phyloP scores from a whole-genome alignment of 2,329 filamentous ascomycete species.

The Talaromyces funiculosus region DNA sequence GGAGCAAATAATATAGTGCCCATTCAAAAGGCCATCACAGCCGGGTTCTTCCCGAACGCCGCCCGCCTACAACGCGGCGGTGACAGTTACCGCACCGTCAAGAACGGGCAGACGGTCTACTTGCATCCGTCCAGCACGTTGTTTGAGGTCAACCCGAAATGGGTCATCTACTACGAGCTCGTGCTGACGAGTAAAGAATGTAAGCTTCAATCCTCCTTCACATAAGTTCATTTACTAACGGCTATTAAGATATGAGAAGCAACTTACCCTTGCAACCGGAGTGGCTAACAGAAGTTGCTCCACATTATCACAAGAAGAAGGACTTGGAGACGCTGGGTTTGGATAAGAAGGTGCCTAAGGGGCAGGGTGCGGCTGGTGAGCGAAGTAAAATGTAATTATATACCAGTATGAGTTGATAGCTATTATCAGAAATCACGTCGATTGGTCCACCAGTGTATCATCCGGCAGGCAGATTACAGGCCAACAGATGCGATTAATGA shows the following conservation, averaged over 20 bases:
- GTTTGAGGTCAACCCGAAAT: slow-evolving; percentile 73
- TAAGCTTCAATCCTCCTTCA: too few species aligned
- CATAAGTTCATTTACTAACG: too few species aligned
- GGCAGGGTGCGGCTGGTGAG: slow-evolving; percentile 40
- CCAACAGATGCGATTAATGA: too few species aligned
- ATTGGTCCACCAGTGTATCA: too few species aligned
- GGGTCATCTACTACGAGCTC: slow-evolving; percentile 79
- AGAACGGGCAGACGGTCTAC: slow-evolving; percentile 81
- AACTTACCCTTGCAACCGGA: slow-evolving; percentile 77
- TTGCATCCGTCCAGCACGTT: slow-evolving; percentile 85
- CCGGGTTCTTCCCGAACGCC: slow-evolving; percentile 92
- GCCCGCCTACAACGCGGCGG: slow-evolving; percentile 77
- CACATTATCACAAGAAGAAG: slow-evolving; percentile 90
- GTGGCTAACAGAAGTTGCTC: slow-evolving; percentile 85
- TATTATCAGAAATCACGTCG: too few species aligned
- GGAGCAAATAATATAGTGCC: slow-evolving; percentile 68
- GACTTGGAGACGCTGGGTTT: slow-evolving; percentile 74
- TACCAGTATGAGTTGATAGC: too few species aligned
- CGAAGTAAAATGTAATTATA: slow-evolving; percentile 23
- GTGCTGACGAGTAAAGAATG: slow-evolving; percentile 94
- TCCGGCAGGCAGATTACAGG: too few species aligned
- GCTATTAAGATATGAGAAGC: slow-evolving; percentile 82
- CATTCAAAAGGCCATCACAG: slow-evolving; percentile 80
- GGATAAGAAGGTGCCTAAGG: slow-evolving; percentile 69
- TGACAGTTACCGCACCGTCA: slow-evolving; percentile 84